Conservation (phyloP, 2,329 filamentous ascomycete genomes). For the Botrytis byssoidea region DNA sequence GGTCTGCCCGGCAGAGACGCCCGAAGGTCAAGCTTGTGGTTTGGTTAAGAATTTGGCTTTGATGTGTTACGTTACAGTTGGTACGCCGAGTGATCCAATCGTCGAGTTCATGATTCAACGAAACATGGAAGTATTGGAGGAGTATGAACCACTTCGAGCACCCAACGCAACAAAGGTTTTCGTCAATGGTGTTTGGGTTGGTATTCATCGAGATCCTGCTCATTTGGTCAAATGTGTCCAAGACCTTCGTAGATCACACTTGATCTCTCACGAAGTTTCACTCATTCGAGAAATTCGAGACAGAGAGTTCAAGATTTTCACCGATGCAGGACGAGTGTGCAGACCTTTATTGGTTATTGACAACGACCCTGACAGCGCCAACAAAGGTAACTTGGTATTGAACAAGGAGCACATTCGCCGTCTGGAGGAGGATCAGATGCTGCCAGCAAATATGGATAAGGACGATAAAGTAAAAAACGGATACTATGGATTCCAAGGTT, state of each 20-base stretch:
- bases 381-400: slow-evolving; percentile 74
- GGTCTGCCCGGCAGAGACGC: slow-evolving; percentile 95
- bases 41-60: slow-evolving; percentile 96
- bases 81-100: slow-evolving; percentile 85
- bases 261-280: slow-evolving; percentile 89
- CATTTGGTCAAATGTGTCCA: slow-evolving; percentile 78
- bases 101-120: slow-evolving; percentile 93
- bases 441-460: slow-evolving; percentile 58
- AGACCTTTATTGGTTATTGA: slow-evolving; percentile 92
- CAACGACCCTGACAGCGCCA: slow-evolving; percentile 71
- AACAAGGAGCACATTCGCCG: slow-evolving; percentile 79
- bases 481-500: slow-evolving; percentile 83
- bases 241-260: slow-evolving; percentile 73
- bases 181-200: slow-evolving; percentile 97
- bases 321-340: slow-evolving; percentile 92
- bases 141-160: slow-evolving; percentile 82
- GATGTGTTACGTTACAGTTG: slow-evolving; percentile 98
- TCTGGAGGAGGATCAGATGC: slow-evolving; percentile 70
- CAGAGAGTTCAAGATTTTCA: slow-evolving; percentile 97
- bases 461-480: slow-evolving; percentile 55
- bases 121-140: slow-evolving; percentile 94
- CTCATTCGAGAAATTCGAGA: slow-evolving; percentile 95
- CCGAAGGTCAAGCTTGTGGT: slow-evolving; percentile 97
- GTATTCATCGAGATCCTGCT: slow-evolving; percentile 85
- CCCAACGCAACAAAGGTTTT: slow-evolving; percentile 97